These are phyloP conservation scores for Aspergillus clavatus DNA, from an alignment of 2,329 filamentous ascomycete genomes.

Conservation along the genomic window DNA sequence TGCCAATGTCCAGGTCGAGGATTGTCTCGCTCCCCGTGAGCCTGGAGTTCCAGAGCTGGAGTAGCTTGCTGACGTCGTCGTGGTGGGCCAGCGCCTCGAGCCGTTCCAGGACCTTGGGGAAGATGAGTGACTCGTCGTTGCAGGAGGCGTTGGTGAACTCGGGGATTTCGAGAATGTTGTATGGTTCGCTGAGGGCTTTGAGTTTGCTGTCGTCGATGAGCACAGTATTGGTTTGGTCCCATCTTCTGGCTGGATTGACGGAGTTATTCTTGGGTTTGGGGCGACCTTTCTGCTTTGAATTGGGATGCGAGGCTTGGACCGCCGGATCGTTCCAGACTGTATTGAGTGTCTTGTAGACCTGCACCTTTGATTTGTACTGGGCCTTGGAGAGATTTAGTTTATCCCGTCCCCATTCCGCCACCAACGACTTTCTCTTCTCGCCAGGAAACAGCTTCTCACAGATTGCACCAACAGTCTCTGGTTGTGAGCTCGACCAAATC, in stretches of 20 bases:
- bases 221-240: conserved; percentile 82
- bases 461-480: conserved; percentile 63
- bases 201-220: conserved; percentile 79
- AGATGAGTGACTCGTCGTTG: conserved; percentile 39
- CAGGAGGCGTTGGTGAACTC: conserved; percentile 58
- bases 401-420: conserved; percentile 74
- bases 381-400: conserved; percentile 59
- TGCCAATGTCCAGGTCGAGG: conserved; percentile 19
- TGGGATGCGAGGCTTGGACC: conserved; percentile 43
- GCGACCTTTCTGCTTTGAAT: conserved; percentile 1
- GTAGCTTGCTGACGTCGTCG: conserved; percentile 44
- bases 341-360: conserved; percentile 83
- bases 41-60: conserved; percentile 32
- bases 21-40: conserved; percentile 9
- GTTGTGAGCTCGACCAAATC: conserved; percentile 84
- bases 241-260: too few species aligned
- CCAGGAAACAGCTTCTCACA: conserved; percentile 55
- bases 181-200: conserved; percentile 78
- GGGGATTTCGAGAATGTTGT: conserved; percentile 74
- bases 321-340: conserved; percentile 59
- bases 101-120: conserved; percentile 50
- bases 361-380: conserved; percentile 67
- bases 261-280: conserved; percentile 18
- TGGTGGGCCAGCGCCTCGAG: conserved; percentile 49
- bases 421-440: conserved; percentile 51